Base-by-base conservation (phyloP, 2,329 filamentous ascomycete species). In the Calcarisporium arbuscula region DNA sequence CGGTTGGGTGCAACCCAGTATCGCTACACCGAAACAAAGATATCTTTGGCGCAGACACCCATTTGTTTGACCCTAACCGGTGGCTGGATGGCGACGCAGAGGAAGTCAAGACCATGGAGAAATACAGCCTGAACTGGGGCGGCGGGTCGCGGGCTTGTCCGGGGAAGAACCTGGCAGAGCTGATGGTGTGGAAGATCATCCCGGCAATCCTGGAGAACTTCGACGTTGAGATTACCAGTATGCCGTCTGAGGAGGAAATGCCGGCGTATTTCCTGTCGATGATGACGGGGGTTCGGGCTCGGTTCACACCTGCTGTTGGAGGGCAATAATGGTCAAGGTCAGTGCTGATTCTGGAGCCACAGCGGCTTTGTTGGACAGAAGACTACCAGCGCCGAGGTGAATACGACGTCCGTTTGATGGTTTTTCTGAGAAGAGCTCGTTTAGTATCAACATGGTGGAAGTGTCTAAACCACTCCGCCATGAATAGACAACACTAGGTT, bases 231-330 rank as follows among this genome's bases (percentile, higher is more conserved):
- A 53, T 63, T 4, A 44, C 44, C 3, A 35, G 28, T 6, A 45
- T 67, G 41, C 66, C 67, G 1, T 42, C 45, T 0, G 59, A 67
- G 3, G 48, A 59, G 4, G 49, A 62, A 2, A 59, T 61, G 28
- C 57, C 54, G 3, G 64, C 64, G 8, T 74, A 73, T 35, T 75
- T 74, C 36, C 51, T 75, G 50, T 69, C 67, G 1, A 71, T 74
- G 62, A 40, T 72, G 44, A 68, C 64, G 0, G 69, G 68, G 0
- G 62, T 67, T 4, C 65, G 52, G 41, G 67, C 48, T 1, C 51
- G 55, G 1, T 72, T 73, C 22, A n/a, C n/a, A n/a, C n/a, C n/a
- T n/a, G n/a, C n/a, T n/a, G n/a, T n/a, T n/a, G n/a, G n/a, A n/a
- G n/a, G n/a, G n/a, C n/a, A n/a, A n/a, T n/a, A n/a, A n/a, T n/a